Evolutionary conservation across 257 asterid species (phyloP).

Genomic region (Schizonepeta tenuifolia): DNA sequence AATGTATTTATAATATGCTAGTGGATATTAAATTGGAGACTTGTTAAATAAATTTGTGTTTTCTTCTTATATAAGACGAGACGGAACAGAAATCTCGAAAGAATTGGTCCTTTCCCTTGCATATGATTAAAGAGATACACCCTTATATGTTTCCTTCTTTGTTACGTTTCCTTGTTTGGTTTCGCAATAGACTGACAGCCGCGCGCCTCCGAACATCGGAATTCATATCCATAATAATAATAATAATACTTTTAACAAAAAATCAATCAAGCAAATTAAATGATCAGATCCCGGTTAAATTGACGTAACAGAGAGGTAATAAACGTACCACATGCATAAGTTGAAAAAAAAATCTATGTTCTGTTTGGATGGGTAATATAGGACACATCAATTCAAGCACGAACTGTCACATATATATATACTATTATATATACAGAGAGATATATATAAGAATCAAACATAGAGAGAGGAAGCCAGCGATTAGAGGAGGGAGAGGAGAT

Average conservation of each 20-base stretch:
- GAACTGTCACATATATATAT: background rate
- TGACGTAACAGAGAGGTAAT: too few species aligned
- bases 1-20: too few species aligned
- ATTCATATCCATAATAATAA: background rate
- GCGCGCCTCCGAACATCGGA: background rate
- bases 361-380: conserved; percentile 22
- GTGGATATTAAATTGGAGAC: too few species aligned
- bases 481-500: conserved; percentile 44
- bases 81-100: too few species aligned
- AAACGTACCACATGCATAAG: too few species aligned
- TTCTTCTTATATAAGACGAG: too few species aligned
- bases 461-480: background rate
- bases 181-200: background rate
- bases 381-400: conserved; percentile 32
- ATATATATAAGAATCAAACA: background rate
- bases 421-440: background rate
- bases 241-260: too few species aligned
- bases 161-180: background rate
- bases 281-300: background rate
- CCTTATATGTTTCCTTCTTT: background rate
- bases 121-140: background rate
- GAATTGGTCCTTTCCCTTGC: too few species aligned
- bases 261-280: background rate
- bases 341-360: background rate
- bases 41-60: too few species aligned